phyloP scores from a whole-genome alignment of 2,329 filamentous ascomycete genomes.

The Stagonosporopsis rhizophila region DNA sequence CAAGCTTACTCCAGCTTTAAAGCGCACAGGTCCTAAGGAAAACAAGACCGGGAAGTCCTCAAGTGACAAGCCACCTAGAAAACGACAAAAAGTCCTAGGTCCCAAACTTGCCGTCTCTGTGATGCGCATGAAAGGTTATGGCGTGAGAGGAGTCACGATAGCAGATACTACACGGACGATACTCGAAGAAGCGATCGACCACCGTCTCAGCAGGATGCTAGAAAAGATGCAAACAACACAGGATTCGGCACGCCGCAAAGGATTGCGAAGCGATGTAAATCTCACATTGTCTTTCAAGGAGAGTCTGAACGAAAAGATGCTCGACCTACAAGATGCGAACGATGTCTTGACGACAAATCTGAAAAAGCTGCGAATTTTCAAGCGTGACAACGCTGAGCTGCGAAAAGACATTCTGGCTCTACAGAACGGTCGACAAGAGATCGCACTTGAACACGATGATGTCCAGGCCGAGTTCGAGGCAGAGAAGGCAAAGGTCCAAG shows the following conservation, averaged over 20 bases:
- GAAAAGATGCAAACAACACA: slow-evolving; percentile 48
- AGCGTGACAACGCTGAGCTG: slow-evolving; percentile 55
- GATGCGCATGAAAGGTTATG: slow-evolving; percentile 50
- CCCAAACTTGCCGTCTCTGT: slow-evolving; percentile 40
- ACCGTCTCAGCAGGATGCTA: slow-evolving; percentile 53
- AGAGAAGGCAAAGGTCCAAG: slow-evolving; percentile 35
- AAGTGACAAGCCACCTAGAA: slow-evolving; percentile 34
- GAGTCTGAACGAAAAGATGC: slow-evolving; percentile 57
- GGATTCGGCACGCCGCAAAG: slow-evolving; percentile 49
- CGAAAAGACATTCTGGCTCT: slow-evolving; percentile 57
- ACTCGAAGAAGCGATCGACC: slow-evolving; percentile 58
- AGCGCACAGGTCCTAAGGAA: slow-evolving; percentile 22
- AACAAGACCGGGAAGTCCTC: slow-evolving; percentile 19
- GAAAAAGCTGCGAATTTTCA: slow-evolving; percentile 53
- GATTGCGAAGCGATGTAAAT: slow-evolving; percentile 55
- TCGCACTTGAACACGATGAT: slow-evolving; percentile 60
- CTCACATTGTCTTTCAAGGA: slow-evolving; percentile 57
- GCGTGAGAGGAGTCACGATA: slow-evolving; percentile 53
- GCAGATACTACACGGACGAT: slow-evolving; percentile 61
- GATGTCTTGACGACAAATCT: slow-evolving; percentile 58
- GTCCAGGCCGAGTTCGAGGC: slow-evolving; percentile 48
- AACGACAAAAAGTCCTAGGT: slow-evolving; percentile 39
- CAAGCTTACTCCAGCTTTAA: slow-evolving; percentile 20
- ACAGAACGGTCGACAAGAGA: slow-evolving; percentile 57
- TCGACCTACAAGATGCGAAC: slow-evolving; percentile 60